Conservation (phyloP, 2,329 filamentous ascomycete genomes). For the Aspergillus sp. region DNA sequence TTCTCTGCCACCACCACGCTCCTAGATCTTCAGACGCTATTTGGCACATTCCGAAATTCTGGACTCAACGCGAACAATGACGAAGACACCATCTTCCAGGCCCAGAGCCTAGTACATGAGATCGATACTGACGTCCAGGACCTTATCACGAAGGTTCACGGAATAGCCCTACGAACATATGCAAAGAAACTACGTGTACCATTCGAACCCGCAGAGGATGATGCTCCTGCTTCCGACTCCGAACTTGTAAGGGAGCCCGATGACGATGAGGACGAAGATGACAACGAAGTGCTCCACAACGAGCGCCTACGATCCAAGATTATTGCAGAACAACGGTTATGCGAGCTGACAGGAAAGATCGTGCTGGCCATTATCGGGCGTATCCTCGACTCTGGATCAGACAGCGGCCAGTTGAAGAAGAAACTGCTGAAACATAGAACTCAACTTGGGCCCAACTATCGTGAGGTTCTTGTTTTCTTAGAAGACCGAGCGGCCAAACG, state of each 20-base stretch:
- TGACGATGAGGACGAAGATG: constrained; percentile 41
- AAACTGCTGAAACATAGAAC: constrained; percentile 77
- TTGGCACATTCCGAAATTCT: constrained; percentile 69
- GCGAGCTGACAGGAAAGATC: constrained; percentile 82
- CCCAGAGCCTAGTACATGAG: constrained; percentile 69
- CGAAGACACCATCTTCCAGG: constrained; percentile 56
- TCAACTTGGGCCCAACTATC: constrained; percentile 83
- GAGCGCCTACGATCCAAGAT: constrained; percentile 68
- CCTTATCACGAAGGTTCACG: constrained; percentile 76
- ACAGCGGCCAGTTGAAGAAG: constrained; percentile 67
- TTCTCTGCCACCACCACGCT: constrained; percentile 75
- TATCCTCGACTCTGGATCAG: constrained; percentile 69
- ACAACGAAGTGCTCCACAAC: constrained; percentile 43
- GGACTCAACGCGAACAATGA: constrained; percentile 45
- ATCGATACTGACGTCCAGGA: constrained; percentile 66
- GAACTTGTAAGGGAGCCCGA: constrained; percentile 63
- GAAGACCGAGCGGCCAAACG: constrained; percentile 64
- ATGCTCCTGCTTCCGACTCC: constrained; percentile 70
- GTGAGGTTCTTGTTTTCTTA: constrained; percentile 79
- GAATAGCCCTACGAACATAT: constrained; percentile 74
- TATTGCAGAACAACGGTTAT: constrained; percentile 81
- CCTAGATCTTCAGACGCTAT: constrained; percentile 81
- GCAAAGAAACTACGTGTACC: constrained; percentile 65
- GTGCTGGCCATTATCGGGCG: constrained; percentile 78
- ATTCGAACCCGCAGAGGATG: constrained; percentile 63